phyloP scores from a whole-genome alignment of 2,329 filamentous ascomycete genomes.

The Zalaria obscura region DNA sequence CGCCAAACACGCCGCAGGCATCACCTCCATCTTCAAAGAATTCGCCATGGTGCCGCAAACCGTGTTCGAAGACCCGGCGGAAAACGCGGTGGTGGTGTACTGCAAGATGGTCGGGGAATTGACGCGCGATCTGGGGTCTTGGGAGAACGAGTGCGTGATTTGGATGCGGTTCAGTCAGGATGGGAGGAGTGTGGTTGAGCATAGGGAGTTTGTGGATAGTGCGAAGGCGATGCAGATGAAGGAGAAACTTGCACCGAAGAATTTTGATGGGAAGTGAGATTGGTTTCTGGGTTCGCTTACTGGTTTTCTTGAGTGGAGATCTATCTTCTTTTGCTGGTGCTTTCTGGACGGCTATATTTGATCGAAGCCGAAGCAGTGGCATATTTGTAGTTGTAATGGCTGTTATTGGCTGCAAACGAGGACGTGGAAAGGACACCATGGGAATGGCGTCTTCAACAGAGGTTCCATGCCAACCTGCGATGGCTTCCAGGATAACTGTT shows the following conservation, averaged over 20 bases:
- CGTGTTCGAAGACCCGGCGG: conserved; percentile 18
- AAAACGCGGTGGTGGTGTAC: conserved; percentile 23
- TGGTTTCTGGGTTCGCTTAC: too few relatives aligned
- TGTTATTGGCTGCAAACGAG: too few relatives aligned
- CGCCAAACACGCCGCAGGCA: conserved; percentile 22
- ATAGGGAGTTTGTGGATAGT: conserved; percentile 29
- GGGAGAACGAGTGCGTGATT: conserved; percentile 12
- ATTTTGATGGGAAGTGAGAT: conserved; percentile 1
- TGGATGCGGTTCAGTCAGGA: conserved; percentile 7
- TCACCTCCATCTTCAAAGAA: conserved; percentile 27
- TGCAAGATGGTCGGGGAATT: conserved; percentile 18
- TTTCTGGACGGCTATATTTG: too few relatives aligned
- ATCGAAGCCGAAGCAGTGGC: too few relatives aligned
- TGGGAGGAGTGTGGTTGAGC: conserved; percentile 10
- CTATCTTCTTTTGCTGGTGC: too few relatives aligned
- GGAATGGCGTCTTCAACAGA: too few relatives aligned
- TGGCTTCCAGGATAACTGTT: too few relatives aligned
- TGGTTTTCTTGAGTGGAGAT: too few relatives aligned
- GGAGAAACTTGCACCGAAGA: conserved; percentile 23
- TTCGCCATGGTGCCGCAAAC: conserved; percentile 26
- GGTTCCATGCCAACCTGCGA: too few relatives aligned
- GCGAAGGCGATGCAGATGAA: conserved; percentile 19
- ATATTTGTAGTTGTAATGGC: too few relatives aligned
- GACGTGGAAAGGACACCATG: too few relatives aligned
- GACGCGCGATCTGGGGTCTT: conserved; percentile 9